Evolutionary conservation across 805 yeast genomes (phyloP).

Genomic region (Komagataella populi): DNA sequence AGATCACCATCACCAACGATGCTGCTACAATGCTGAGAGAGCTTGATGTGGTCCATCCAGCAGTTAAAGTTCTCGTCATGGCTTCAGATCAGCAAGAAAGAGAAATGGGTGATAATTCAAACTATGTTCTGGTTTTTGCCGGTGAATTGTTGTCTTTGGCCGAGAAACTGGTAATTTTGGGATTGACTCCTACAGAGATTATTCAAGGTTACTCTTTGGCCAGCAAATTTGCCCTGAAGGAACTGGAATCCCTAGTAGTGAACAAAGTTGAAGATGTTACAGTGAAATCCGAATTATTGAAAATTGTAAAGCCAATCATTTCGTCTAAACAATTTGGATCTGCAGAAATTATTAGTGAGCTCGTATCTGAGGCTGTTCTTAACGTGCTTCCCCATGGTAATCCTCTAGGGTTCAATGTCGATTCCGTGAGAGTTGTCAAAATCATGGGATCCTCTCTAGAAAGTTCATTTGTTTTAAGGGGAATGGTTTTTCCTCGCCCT

Average conservation of each 20-base stretch:
- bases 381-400: slow-evolving; percentile 60
- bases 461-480: slow-evolving; percentile 72
- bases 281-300: slow-evolving; percentile 41
- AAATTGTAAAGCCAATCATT: slow-evolving; percentile 75
- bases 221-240: slow-evolving; percentile 54
- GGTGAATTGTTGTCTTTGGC: slow-evolving; percentile 84
- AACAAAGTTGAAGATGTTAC: slow-evolving; percentile 46
- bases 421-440: slow-evolving; percentile 88
- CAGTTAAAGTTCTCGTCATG: slow-evolving; percentile 90
- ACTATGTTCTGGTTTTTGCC: slow-evolving; percentile 80
- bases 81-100: slow-evolving; percentile 93
- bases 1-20: slow-evolving; percentile 83
- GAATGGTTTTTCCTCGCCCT: slow-evolving; percentile 96
- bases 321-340: slow-evolving; percentile 89
- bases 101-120: slow-evolving; percentile 96
- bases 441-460: slow-evolving; percentile 83
- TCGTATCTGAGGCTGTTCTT: slow-evolving; percentile 78
- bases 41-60: slow-evolving; percentile 92
- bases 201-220: slow-evolving; percentile 89
- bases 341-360: slow-evolving; percentile 62
- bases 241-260: slow-evolving; percentile 52
- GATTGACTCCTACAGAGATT: slow-evolving; percentile 85
- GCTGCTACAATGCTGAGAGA: slow-evolving; percentile 97
- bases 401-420: slow-evolving; percentile 69
- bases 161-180: slow-evolving; percentile 72